These are phyloP conservation scores for Cupressus sempervirens DNA, from an alignment of 75 land plant species.

Conservation along the genomic window DNA sequence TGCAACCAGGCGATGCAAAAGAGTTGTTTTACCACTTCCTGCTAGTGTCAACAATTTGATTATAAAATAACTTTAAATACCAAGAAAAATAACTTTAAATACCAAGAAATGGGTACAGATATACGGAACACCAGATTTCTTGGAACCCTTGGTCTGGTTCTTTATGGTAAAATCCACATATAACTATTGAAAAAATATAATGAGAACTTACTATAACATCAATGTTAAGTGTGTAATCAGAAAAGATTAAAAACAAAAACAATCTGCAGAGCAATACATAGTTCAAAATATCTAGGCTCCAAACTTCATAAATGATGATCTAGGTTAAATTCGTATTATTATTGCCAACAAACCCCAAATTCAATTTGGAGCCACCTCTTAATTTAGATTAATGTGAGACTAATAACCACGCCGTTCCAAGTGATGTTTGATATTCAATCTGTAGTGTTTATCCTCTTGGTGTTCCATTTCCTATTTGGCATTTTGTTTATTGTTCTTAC, in stretches of 20 bases:
- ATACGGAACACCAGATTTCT: background rate
- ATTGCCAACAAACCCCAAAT: too few relatives aligned
- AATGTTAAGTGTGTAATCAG: background rate
- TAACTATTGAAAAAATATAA: background rate
- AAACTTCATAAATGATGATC: background rate
- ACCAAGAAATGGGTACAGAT: background rate
- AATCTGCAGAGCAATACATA: too few relatives aligned
- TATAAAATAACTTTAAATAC: background rate
- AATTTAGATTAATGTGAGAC: too few relatives aligned
- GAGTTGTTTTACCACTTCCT: conserved; percentile 98
- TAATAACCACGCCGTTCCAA: too few relatives aligned
- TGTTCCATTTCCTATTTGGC: too few relatives aligned
- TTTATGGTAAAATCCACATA: background rate
- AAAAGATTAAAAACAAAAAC: background rate
- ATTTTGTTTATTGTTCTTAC: too few relatives aligned
- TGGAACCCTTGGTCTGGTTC: background rate
- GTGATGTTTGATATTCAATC: too few relatives aligned
- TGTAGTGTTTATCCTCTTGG: too few relatives aligned
- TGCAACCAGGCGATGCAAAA: conserved; percentile 75
- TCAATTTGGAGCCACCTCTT: too few relatives aligned
- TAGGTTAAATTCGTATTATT: background rate
- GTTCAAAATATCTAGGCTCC: background rate
- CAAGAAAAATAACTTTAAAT: too few relatives aligned
- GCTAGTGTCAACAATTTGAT: background rate
- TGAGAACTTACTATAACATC: background rate